Evolutionary conservation across 192 early-diverging fungal species (phyloP).

Genomic region (Paraglomus brasilianum): DNA sequence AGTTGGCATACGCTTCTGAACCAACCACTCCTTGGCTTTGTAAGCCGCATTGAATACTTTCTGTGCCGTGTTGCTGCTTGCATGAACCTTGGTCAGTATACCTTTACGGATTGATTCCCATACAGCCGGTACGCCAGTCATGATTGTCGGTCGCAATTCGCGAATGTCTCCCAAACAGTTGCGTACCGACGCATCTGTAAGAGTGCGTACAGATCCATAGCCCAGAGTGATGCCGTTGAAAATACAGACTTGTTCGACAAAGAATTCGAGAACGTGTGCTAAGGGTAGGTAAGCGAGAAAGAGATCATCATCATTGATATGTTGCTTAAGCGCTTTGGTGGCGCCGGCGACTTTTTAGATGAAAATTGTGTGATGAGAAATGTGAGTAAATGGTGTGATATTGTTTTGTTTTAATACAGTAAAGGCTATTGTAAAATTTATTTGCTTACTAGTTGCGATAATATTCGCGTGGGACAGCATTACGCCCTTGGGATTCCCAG

Average conservation of each 20-base stretch:
- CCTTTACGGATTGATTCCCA: constrained; percentile 89
- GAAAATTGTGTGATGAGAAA: constrained; percentile 2
- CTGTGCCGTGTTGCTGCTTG: constrained; percentile 52
- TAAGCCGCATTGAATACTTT: constrained; percentile 75
- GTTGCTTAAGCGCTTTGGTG: constrained; percentile 47
- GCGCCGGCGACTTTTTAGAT: constrained; percentile 56
- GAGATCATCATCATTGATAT: constrained; percentile 54
- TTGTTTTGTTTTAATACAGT: constrained; percentile 18
- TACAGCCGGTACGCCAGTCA: constrained; percentile 84
- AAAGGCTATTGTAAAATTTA: not conserved
- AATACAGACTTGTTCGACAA: constrained; percentile 71
- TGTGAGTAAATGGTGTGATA: not conserved
- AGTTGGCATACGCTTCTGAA: constrained; percentile 66
- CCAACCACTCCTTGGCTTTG: constrained; percentile 67
- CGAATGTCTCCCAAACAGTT: constrained; percentile 73
- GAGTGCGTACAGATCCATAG: constrained; percentile 67
- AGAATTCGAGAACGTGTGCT: constrained; percentile 88
- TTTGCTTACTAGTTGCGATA: constrained; percentile 65
- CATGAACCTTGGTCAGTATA: constrained; percentile 64
- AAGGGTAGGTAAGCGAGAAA: constrained; percentile 84
- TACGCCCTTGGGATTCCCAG: constrained; percentile 92
- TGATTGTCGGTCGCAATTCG: constrained; percentile 68
- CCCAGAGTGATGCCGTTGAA: constrained; percentile 68
- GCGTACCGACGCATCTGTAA: constrained; percentile 65
- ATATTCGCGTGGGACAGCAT: constrained; percentile 81